Percentiles rank a stretch among this genome's conserved stretches.
phyloP scores from a whole-genome alignment of 2,329 filamentous ascomycete species.

The Pestalotiopsis sp. region DNA sequence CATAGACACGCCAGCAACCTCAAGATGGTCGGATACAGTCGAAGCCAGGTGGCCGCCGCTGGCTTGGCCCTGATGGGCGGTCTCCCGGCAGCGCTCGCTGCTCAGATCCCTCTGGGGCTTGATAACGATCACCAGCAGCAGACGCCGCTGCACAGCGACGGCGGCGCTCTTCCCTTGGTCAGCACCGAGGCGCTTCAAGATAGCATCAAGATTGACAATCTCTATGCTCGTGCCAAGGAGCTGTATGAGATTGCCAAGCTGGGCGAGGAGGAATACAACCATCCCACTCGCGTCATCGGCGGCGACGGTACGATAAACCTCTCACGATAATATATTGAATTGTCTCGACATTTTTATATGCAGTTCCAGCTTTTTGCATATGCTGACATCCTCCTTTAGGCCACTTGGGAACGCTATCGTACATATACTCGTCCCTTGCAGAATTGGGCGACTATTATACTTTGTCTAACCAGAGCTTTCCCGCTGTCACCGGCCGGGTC shows the following conservation, averaged over 20 bases:
- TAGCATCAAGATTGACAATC: conserved; percentile 56
- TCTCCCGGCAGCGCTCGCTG: conserved; percentile 15
- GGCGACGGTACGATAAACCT: conserved; percentile 53
- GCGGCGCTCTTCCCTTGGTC: conserved; percentile 42
- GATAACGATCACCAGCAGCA: conserved; percentile 18
- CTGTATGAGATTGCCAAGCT: conserved; percentile 66
- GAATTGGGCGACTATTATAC: conserved; percentile 63
- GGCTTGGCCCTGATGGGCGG: conserved; percentile 18
- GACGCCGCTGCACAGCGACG: conserved; percentile 42
- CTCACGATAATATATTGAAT: not conserved
- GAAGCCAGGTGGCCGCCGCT: conserved; percentile 13
- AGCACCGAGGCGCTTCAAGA: conserved; percentile 59
- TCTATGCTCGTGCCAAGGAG: conserved; percentile 61
- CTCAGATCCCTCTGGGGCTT: conserved; percentile 18
- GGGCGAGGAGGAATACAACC: conserved; percentile 62
- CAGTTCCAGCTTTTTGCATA: not conserved
- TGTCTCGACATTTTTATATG: not conserved
- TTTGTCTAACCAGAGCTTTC: conserved; percentile 65
- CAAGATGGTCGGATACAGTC: conserved; percentile 15
- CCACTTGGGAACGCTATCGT: conserved; percentile 66
- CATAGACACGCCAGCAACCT: not conserved
- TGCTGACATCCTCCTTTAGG: conserved; percentile 42
- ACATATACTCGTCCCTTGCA: conserved; percentile 59
- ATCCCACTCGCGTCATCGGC: conserved; percentile 73
- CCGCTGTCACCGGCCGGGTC: conserved; percentile 63